Evolutionary conservation across 768 basidiomycete species (phyloP), one percentile per base, ranked within the genome.

Genomic region (Pulveroboletus frians): DNA sequence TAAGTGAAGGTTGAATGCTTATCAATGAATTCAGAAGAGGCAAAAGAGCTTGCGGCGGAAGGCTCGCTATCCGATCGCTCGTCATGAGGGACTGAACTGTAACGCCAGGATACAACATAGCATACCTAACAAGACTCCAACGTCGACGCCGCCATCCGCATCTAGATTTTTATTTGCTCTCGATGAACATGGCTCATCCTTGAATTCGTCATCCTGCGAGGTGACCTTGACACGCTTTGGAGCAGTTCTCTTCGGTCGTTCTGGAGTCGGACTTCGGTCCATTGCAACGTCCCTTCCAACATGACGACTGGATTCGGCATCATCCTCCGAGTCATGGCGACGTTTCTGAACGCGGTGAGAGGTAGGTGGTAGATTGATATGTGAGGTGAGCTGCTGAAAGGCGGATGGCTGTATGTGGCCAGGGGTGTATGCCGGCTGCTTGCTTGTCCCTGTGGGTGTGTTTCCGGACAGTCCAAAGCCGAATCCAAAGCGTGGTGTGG

Each of bases 231-330:
- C 77, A 51, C 85, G 79, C 67, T 91, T 90, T 15, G 82, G 83
- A 31, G 80, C 73, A 5, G 76, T 75, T 57, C 83, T 80, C 67
- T 83, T 88, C 31, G 78, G 79, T 38, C 85, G 76, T 65, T 92
- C 89, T 14, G 88, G 86, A 3, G 89, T 89, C 8, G 89, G 88
- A 55, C 88, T 89, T 52, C 86, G 76, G 65, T 90, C 89, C 89
- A 92, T 92, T 14, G 81, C 76, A 45, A 85, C 78, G 56, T 89
- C 88, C 50, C 77, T 68, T 23, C 63, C 60, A 5, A 39, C 55
- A 43, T 49, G 61, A 39, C 55, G 69, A 45, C 56, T 68, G 21
- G 69, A 66, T 49, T 79, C 77, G 4, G 69, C 62, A 26, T 85
- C 82, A n/a, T 88, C 86, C 17, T 90, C 88, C 2, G 69, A 64